phyloP scores from a whole-genome alignment of 2,329 filamentous ascomycete genomes.

The Chlorencoelia australis region DNA sequence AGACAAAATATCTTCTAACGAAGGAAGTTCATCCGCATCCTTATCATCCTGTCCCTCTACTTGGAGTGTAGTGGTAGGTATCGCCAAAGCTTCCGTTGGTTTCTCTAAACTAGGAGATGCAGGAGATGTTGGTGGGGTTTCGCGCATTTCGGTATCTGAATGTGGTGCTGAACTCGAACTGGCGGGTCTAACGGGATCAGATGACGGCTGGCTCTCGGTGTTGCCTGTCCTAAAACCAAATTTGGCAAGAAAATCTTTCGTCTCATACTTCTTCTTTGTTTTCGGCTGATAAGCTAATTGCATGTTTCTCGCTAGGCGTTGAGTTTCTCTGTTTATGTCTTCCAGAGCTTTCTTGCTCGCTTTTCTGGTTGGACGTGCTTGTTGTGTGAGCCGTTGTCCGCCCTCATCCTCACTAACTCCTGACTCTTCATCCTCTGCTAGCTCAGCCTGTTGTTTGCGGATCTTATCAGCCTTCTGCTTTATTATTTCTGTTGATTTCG shows the following conservation, averaged over 20 bases:
- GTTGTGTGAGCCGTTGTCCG: constrained; percentile 58
- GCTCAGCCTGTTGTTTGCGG: constrained; percentile 36
- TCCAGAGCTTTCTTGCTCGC: constrained; percentile 91
- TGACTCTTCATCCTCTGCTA: constrained; percentile 42
- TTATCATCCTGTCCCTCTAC: neutral
- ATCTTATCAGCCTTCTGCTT: constrained; percentile 29
- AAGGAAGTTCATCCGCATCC: constrained; percentile 11
- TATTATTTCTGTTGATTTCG: constrained; percentile 51
- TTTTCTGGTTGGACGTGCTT: constrained; percentile 62
- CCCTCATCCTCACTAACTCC: constrained; percentile 52
- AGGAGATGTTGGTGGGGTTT: constrained; percentile 66
- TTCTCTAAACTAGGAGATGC: constrained; percentile 23
- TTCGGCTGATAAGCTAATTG: constrained; percentile 83
- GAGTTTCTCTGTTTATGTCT: constrained; percentile 91
- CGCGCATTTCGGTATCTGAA: constrained; percentile 43
- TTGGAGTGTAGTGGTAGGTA: neutral
- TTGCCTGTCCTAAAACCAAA: constrained; percentile 59
- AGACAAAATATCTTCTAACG: constrained; percentile 12
- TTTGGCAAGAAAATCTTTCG: constrained; percentile 68
- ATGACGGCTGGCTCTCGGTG: constrained; percentile 25
- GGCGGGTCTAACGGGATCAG: constrained; percentile 30
- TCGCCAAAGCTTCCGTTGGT: constrained; percentile 23
- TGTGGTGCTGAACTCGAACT: constrained; percentile 45
- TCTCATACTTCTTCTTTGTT: constrained; percentile 85
- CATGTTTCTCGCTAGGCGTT: constrained; percentile 80